Base-by-base conservation (phyloP, 148 eudicot species). In the Chenopodium quinoa region DNA sequence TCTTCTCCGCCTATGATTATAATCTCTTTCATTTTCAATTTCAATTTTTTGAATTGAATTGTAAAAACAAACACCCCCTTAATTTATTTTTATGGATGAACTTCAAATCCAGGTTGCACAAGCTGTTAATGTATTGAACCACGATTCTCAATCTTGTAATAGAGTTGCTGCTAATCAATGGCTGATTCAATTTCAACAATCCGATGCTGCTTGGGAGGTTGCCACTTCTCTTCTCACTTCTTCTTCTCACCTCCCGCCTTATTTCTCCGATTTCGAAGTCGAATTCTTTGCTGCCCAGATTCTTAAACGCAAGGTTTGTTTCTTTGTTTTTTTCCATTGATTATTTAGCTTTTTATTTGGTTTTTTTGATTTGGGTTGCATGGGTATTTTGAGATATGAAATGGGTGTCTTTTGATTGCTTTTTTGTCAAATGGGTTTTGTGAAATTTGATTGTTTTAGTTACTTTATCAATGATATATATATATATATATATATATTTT, bases 241-340 rank as follows among this genome's bases (percentile, higher is more conserved):
- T 58, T 82, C 86, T 44, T 80, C 73, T 25, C 60, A 71, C 29
- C 86, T 50, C 67, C 84, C 47, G 81, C 87, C 80, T 3, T 79
- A 81, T 76, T 80, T 79, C 63, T 46, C 88, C 78, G 85, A 88
- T 84, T 92, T 82, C 74, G 97, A 95, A 85, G 90, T 93, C 46
- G 89, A 95, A 79, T 95, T 95, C 85, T 95, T 95, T 84, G 94
- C 98, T 52, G 98, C 98, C 82, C 98, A 95, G 86, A 92, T 93
- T 87, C 97, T 95, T 86, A 95, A 93, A 84, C 89, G 97, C 70
- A 95, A 95, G 98, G 98, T 93, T 82, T 34, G 40, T 71, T 0
- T 17, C n/a, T 40, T 40, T 40, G 44, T 40, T 40, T 23, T 75
- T 62, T 71, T 70, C 20, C 44, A 13, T 56, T 13, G 13, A 4